Evolutionary conservation across 768 basidiomycete species (phyloP), one percentile per base, ranked within the genome.

Genomic region (Kwoniella bestiolae): DNA sequence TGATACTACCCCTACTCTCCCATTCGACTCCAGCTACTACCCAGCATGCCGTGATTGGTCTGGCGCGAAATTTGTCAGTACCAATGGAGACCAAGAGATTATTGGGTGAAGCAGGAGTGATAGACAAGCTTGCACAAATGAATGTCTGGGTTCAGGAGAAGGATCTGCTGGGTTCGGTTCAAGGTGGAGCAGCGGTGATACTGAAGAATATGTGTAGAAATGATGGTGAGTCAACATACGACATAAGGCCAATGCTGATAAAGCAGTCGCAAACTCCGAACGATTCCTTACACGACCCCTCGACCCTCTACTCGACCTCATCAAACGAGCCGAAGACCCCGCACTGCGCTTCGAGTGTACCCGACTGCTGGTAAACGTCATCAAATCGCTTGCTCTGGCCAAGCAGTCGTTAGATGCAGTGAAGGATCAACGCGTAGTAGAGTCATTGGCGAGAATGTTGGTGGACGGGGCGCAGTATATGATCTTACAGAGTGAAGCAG

Each of bases 331-430:
- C 5, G 90, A 94, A 72, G 89, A 89, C 21, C 82, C 91, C 2
- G 87, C 91, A 1, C 84, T 94, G 35, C 90, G 90, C 81, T 93
- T 90, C 75, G 95, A 99, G 83, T 91, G 91, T 31, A 90, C 92
- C 18, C 88, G 95, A 21, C 87, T 94, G 2, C 82, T 96, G 45
- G 92, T 93, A 73, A 93, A 95, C 78, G 85, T 89, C 23, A 85
- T 93, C 70, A 78, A 87, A 90, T 7, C 82, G 94, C 21, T 91
- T 35, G 60, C 41, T 12, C 34, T n/a, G 14, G 58, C 51, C n/a
- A 57, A 49, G 5, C 83, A 21, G 86, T 59, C 82, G 3, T 5
- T 41, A 31, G 87, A 23, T 85, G 89, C 61, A 81, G 83, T 81
- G 2, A 78, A 91, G 21, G 83, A 14, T 76, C 82, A n/a, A 84